Base-by-base conservation (phyloP, 2,329 filamentous ascomycete species). In the Seiridium cupressi region DNA sequence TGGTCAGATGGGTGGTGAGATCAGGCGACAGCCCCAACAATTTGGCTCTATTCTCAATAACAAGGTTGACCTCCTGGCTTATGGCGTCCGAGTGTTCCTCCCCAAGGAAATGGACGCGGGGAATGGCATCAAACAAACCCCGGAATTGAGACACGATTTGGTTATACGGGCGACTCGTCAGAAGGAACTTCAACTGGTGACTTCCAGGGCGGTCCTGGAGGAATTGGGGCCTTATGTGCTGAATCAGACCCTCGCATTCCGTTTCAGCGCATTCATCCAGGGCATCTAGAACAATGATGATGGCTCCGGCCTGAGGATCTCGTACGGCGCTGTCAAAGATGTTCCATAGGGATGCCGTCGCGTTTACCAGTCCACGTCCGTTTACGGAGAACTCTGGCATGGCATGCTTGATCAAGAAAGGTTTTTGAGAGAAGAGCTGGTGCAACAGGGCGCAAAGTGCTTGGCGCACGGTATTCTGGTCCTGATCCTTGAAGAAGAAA, bases 401-500 rank as follows among this genome's bases (percentile, higher is more conserved):
- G 3, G 73, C 76, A 68, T 77, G 65, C 44, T 63, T 35, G 11
- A 77, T 70, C 31, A 78, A 60, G 18, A 7, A 51, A 1, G 68
- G 70, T 5, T 69, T 69, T 4, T 72, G 62, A 2, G 59, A 62
- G 57, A 78, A 75, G 0, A 79, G 64, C 55, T 79, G 74, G 54
- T 78, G 76, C 3, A 80, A 65, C 7, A 79, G 4, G 1, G 76
- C 74, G 53, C 74, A 78, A n/a, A 79, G 66, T 0, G 74, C 75
- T 62, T 74, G 71, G 0, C 61, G 44, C 32, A 70, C 58, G 1
- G 64, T 76, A 40, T 76, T 70, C 51, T 78, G 76, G 44, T 72
- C 68, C 58, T 72, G 61, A 40, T 76, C 73, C 60, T 77, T 77
- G 65, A 79, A 79, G 60, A 79, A 80, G 60, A 77, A 79, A 65